Conservation (phyloP, 495 filamentous ascomycete genomes). For the Rusavskia elegans region DNA sequence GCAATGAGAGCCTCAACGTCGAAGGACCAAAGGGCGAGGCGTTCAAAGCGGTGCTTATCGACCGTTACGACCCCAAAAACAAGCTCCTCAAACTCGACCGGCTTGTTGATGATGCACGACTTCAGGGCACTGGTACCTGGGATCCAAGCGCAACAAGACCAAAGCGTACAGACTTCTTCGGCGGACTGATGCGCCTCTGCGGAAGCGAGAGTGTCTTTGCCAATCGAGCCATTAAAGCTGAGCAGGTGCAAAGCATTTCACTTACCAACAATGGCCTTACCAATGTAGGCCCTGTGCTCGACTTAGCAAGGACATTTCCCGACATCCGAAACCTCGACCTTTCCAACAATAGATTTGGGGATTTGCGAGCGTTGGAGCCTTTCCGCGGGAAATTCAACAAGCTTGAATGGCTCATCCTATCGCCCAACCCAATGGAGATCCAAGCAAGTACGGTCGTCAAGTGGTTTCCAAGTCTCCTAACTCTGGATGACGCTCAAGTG, state of each 20-base stretch:
- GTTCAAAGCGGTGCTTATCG: slow-evolving; percentile 43
- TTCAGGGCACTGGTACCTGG: slow-evolving; percentile 62
- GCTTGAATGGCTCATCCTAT: slow-evolving; percentile 63
- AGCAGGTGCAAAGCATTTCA: slow-evolving; percentile 60
- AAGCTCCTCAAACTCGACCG: slow-evolving; percentile 71
- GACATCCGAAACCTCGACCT: slow-evolving; percentile 73
- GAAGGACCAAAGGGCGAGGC: slow-evolving; percentile 2
- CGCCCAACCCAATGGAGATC: slow-evolving; percentile 55
- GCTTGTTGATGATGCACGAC: slow-evolving; percentile 49
- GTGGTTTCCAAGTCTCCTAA: slow-evolving; percentile 65
- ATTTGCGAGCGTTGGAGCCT: slow-evolving; percentile 35
- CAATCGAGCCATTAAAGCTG: slow-evolving; percentile 43
- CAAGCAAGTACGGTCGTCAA: slow-evolving; percentile 54
- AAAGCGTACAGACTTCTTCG: slow-evolving; percentile 53
- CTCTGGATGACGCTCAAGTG: slow-evolving; percentile 54
- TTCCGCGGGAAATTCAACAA: slow-evolving; percentile 67
- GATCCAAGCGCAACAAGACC: slow-evolving; percentile 48
- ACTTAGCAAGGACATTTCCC: slow-evolving; percentile 60
- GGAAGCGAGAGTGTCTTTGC: slow-evolving; percentile 44
- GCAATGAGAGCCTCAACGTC: too few relatives aligned
- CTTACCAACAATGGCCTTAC: slow-evolving; percentile 62
- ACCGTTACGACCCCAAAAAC: slow-evolving; percentile 48
- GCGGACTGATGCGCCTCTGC: slow-evolving; percentile 70
- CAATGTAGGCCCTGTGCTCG: slow-evolving; percentile 50
- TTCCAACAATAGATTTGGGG: slow-evolving; percentile 58